Evolutionary conservation across 1,139 yeast genomes (phyloP).

Genomic region (Debaryomycetaceae sp.): DNA sequence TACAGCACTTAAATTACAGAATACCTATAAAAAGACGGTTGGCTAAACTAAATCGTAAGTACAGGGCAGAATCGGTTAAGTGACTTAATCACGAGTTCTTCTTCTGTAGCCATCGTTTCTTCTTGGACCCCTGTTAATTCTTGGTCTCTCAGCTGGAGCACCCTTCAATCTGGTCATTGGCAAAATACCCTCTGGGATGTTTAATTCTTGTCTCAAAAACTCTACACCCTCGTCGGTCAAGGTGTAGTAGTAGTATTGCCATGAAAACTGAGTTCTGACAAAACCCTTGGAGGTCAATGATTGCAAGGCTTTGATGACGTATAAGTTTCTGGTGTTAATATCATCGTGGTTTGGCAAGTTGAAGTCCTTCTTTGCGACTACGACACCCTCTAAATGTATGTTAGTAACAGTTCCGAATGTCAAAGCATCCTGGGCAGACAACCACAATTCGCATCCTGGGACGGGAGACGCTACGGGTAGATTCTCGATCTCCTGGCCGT

Average conservation of each 20-base stretch:
- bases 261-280: slow-evolving; percentile 99
- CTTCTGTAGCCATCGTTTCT: slow-evolving; percentile 42
- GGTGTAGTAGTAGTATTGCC: slow-evolving; percentile 99
- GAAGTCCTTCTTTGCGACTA: slow-evolving; percentile 98
- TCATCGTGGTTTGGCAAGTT: slow-evolving; percentile 98
- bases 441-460: no score
- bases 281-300: slow-evolving; percentile 97
- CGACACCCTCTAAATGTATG: slow-evolving; percentile 81
- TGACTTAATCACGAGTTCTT: slow-evolving; percentile 45
- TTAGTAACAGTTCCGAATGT: slow-evolving; percentile 18
- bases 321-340: slow-evolving; percentile 96
- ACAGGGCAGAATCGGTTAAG: not conserved
- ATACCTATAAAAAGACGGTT: not conserved
- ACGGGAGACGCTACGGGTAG: no score
- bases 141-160: slow-evolving; percentile 76
- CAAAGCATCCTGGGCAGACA: no score
- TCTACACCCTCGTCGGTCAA: slow-evolving; percentile 99
- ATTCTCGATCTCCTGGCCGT: no score
- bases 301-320: slow-evolving; percentile 98
- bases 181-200: slow-evolving; percentile 97
- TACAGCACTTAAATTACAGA: not conserved
- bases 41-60: not conserved
- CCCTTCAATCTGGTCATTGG: slow-evolving; percentile 98
- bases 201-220: slow-evolving; percentile 96
- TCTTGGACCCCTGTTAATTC: slow-evolving; percentile 42